Evolutionary conservation across 208 protist genomes (phyloP).

Genomic region (Novymonas esmeraldas): DNA sequence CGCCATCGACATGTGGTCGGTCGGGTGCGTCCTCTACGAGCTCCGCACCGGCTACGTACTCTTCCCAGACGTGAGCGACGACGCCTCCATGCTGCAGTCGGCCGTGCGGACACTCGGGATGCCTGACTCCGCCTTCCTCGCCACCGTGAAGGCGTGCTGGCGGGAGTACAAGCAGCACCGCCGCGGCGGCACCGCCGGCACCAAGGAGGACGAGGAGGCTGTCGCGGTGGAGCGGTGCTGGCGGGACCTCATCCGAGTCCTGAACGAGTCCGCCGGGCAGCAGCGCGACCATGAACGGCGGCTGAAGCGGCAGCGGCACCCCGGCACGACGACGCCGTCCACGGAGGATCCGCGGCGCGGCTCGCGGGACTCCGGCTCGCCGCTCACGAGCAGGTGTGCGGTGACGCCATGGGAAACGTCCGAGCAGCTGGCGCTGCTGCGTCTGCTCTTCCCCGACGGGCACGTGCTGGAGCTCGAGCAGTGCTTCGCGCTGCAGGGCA

Average conservation of each 20-base stretch:
- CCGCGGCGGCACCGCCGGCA: not conserved
- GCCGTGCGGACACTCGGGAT: conserved; percentile 43
- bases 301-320: conserved; percentile 5
- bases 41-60: conserved; percentile 45
- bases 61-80: conserved; percentile 47
- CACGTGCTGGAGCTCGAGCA: conserved; percentile 5
- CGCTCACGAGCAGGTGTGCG: not conserved
- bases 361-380: not conserved
- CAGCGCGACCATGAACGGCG: conserved; percentile 15
- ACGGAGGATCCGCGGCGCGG: not conserved
- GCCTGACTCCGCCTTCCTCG: conserved; percentile 49
- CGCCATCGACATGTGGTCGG: conserved; percentile 77
- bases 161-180: conserved; percentile 32
- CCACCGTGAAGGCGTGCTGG: conserved; percentile 50
- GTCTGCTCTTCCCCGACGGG: conserved; percentile 15
- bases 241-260: conserved; percentile 24
- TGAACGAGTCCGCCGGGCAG: conserved; percentile 24
- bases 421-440: conserved; percentile 27
- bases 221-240: conserved; percentile 26
- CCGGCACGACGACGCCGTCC: not conserved
- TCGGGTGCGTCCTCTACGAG: conserved; percentile 63
- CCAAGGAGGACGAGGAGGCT: conserved; percentile 9
- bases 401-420: conserved; percentile 28
- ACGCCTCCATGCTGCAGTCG: conserved; percentile 38
- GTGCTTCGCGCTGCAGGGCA: conserved; percentile 9